phyloP scores from a whole-genome alignment of 2,329 filamentous ascomycete species.

The Ramichloridium luteum region DNA sequence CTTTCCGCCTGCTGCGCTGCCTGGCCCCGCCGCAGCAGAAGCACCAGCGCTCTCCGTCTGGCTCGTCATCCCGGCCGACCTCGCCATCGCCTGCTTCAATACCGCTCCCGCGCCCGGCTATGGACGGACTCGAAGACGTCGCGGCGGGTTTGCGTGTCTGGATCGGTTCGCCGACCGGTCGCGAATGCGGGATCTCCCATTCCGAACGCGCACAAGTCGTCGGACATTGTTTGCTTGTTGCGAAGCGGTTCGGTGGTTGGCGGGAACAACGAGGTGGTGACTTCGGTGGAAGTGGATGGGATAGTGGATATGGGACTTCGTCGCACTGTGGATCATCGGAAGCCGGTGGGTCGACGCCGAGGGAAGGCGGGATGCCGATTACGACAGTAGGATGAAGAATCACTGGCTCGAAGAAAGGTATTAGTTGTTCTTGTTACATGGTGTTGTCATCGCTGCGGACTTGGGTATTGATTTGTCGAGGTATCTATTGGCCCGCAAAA shows the following conservation, averaged over 20 bases:
- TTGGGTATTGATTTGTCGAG: too few relatives aligned
- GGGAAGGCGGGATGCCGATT: too few relatives aligned
- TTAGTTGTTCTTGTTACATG: too few relatives aligned
- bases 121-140: conserved; percentile 31
- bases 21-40: conserved; percentile 14
- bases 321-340: too few relatives aligned
- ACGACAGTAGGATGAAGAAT: too few relatives aligned
- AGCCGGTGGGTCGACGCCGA: too few relatives aligned
- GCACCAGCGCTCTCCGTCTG: background rate
- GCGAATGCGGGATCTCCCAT: conserved; percentile 28
- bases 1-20: conserved; percentile 29
- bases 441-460: too few relatives aligned
- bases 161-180: conserved; percentile 34
- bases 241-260: conserved; percentile 33
- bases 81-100: conserved; percentile 12
- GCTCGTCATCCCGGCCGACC: conserved; percentile 14
- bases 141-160: conserved; percentile 34
- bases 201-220: conserved; percentile 29
- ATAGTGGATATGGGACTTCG: conserved; percentile 19
- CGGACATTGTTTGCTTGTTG: conserved; percentile 30
- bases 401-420: too few relatives aligned
- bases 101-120: conserved; percentile 22
- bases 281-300: conserved; percentile 10
- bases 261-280: too few relatives aligned
- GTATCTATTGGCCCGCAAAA: too few relatives aligned